Base-by-base conservation (phyloP, 2,329 filamentous ascomycete species). In the Phoma herbarum region DNA sequence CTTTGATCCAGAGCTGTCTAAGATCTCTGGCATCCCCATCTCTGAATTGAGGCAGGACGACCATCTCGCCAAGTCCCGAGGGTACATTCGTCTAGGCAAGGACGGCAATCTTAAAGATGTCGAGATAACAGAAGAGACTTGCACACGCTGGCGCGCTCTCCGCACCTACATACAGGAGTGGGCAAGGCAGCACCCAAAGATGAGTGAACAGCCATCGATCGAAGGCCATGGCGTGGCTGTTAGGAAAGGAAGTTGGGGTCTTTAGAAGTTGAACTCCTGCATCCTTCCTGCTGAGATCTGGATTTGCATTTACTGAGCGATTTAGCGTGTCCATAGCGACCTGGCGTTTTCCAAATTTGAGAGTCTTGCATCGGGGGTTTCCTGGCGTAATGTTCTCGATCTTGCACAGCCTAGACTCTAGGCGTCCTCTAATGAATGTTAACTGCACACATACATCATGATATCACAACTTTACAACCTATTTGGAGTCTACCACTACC, bases 111-210 rank as follows among this genome's bases (percentile, higher is more conserved):
- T 75, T 9, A 76, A 69, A 82, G 67, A 84, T 80, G 73, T 85
- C 78, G 79, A 85, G 78, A 76, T 80, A 47, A 77, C 75, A 2
- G 69, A 79, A 62, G 72, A 80, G 60, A 72, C 83, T 77, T 90
- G 90, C 82, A 82, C 88, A 52, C 85, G 94, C 52, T 98, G 94
- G 94, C 88, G 85, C 71, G 94, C 94, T 1, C 81, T 98, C 42
- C 89, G 89, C 71, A 74, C 88, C 39, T 98, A 98, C 75, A 90
- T 98, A 37, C 84, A 84, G 35, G 93, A 97, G 75, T 98, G 94
- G 94, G 93, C 90, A 23, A 84, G 90, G 56, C 93, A 97, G 77
- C 91, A 96, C 74, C 92, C 93, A 5, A 84, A 86, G 61, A 86
- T 95, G 76, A 65, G 66, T 16, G 70, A 67, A 18, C 74, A 69